phyloP scores from a whole-genome alignment of 192 early-diverging fungal species.

The Mycoemilia scoparia region DNA sequence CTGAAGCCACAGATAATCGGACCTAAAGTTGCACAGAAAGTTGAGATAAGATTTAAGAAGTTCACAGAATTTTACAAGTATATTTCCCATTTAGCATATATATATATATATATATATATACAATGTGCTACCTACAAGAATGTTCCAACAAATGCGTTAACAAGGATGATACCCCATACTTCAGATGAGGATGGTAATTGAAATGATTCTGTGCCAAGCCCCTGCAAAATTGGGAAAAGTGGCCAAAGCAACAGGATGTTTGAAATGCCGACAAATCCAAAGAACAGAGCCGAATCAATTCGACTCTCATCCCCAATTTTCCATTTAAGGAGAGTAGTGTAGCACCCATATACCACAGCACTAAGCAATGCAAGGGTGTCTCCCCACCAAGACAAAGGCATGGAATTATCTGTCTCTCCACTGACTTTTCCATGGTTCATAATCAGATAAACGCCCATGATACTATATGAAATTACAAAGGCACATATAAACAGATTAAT shows the following conservation, averaged over 20 bases:
- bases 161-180: conserved; percentile 39
- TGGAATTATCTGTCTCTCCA: conserved; percentile 2
- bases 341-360: conserved; percentile 60
- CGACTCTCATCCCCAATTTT: conserved; percentile 46
- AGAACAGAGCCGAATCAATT: conserved; percentile 53
- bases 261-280: conserved; percentile 60
- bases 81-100: too few relatives aligned
- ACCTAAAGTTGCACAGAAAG: too few relatives aligned
- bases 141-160: conserved; percentile 63
- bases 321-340: conserved; percentile 53
- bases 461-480: conserved; percentile 21
- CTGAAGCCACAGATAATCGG: conserved; percentile 62
- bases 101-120: too few relatives aligned
- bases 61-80: too few relatives aligned
- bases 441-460: conserved; percentile 45
- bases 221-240: conserved; percentile 37
- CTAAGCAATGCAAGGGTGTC: conserved; percentile 50
- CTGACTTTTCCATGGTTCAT: conserved; percentile 14
- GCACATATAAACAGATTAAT: not conserved
- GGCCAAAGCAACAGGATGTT: conserved; percentile 53
- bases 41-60: not conserved
- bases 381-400: conserved; percentile 33
- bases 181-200: conserved; percentile 30
- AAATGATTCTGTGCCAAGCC: conserved; percentile 41
- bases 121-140: too few relatives aligned